phyloP scores from a whole-genome alignment of 2,329 filamentous ascomycete species.

The Aspergillus clavatus region DNA sequence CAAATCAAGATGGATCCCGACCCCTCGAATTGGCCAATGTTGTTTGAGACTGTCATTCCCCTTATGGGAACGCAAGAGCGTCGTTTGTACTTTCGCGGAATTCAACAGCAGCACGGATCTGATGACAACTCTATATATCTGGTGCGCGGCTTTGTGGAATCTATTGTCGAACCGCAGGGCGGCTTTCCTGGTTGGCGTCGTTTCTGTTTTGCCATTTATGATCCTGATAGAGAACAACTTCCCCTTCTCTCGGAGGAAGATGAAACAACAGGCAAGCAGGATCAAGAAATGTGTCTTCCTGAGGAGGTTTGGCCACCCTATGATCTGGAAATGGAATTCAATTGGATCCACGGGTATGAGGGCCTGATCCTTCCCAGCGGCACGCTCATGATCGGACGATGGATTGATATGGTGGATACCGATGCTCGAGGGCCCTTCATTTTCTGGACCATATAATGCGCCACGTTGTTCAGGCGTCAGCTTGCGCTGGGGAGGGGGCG shows the following conservation, averaged over 20 bases:
- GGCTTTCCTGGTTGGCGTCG: constrained; percentile 34
- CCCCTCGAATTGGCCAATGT: constrained; percentile 24
- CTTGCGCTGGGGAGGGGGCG: too few relatives aligned
- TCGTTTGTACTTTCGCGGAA: constrained; percentile 25
- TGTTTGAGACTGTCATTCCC: constrained; percentile 23
- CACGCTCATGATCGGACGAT: constrained; percentile 47
- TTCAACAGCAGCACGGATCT: constrained; percentile 13
- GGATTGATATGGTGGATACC: constrained; percentile 32
- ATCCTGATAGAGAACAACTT: constrained; percentile 16
- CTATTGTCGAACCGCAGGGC: constrained; percentile 21
- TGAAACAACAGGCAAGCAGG: constrained; percentile 1
- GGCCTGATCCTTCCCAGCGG: constrained; percentile 45
- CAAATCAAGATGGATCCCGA: constrained; percentile 14
- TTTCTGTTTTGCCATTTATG: constrained; percentile 35
- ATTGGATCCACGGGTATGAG: constrained; percentile 45
- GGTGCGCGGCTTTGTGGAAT: constrained; percentile 35
- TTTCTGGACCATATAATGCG: constrained; percentile 26
- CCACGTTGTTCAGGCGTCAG: not conserved
- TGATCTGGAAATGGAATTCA: constrained; percentile 20
- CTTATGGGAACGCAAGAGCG: not conserved
- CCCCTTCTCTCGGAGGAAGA: constrained; percentile 17
- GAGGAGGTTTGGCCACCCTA: constrained; percentile 13
- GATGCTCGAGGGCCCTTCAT: constrained; percentile 27
- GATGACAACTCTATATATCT: constrained; percentile 10
- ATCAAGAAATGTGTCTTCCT: constrained; percentile 2